phyloP scores from a whole-genome alignment of 495 filamentous ascomycete species.

The Tetracladium marchalianum region DNA sequence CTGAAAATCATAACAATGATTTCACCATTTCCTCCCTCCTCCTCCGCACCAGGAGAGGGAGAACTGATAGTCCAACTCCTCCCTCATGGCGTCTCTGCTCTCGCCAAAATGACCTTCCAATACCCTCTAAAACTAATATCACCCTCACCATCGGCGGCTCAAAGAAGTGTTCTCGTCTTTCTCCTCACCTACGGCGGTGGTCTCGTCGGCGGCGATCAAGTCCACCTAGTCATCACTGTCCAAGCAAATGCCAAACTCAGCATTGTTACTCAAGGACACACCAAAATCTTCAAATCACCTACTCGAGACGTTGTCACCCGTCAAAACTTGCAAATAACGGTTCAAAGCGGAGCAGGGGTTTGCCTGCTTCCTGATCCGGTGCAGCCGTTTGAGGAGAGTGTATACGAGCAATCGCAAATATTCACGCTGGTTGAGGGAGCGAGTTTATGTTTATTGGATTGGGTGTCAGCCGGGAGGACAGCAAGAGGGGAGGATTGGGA shows the following conservation, averaged over 20 bases:
- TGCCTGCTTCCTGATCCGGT: conserved; percentile 91
- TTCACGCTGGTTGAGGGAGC: conserved; percentile 53
- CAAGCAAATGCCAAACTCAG: conserved; percentile 57
- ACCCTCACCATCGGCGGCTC: conserved; percentile 38
- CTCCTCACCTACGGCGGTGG: conserved; percentile 93
- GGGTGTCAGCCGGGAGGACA: conserved; percentile 79
- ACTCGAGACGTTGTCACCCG: conserved; percentile 46
- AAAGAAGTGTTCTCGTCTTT: conserved; percentile 61
- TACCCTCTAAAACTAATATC: conserved; percentile 94
- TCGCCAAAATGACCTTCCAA: conserved; percentile 72
- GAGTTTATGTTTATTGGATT: conserved; percentile 76
- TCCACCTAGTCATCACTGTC: conserved; percentile 61
- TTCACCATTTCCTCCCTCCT: conserved; percentile 57
- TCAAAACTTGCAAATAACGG: conserved; percentile 55
- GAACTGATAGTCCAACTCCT: conserved; percentile 62
- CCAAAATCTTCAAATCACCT: conserved; percentile 84
- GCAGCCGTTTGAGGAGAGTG: conserved; percentile 72
- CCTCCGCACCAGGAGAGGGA: conserved; percentile 67
- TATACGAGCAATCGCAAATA: conserved; percentile 72
- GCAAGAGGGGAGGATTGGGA: conserved; percentile 90
- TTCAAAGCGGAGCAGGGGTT: conserved; percentile 56
- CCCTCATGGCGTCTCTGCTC: conserved; percentile 58
- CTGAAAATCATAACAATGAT: conserved; percentile 23
- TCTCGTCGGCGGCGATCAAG: conserved; percentile 74
- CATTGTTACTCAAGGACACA: conserved; percentile 88